phyloP scores from a whole-genome alignment of 495 filamentous ascomycete genomes.

The Talaromyces ruber region DNA sequence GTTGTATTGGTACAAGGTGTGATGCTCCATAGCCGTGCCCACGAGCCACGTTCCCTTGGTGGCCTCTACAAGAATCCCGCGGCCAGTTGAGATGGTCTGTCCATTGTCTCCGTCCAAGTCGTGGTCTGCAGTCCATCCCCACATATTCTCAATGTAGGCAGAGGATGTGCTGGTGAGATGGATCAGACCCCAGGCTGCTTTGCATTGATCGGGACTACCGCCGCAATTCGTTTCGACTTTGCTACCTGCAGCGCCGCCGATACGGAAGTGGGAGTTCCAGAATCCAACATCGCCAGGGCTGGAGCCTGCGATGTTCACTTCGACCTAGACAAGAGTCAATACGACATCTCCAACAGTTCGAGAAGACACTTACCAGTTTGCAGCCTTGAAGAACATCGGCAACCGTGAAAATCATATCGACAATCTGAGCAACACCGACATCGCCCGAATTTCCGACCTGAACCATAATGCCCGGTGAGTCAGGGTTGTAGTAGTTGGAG shows the following conservation, averaged over 20 bases:
- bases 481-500: constrained; percentile 39
- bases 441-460: constrained; percentile 48
- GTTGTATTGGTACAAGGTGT: constrained; percentile 44
- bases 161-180: constrained; percentile 39
- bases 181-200: constrained; percentile 41
- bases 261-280: constrained; percentile 47
- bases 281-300: constrained; percentile 47
- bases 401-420: constrained; percentile 48
- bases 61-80: constrained; percentile 41
- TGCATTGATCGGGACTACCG: constrained; percentile 28
- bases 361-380: constrained; percentile 26
- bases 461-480: constrained; percentile 47
- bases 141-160: constrained; percentile 49
- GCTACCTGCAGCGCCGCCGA: constrained; percentile 41
- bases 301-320: constrained; percentile 43
- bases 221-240: constrained; percentile 31
- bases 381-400: constrained; percentile 41
- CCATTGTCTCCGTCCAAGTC: constrained; percentile 30
- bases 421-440: constrained; percentile 48
- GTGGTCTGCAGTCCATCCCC: constrained; percentile 52
- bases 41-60: constrained; percentile 33
- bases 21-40: constrained; percentile 36
- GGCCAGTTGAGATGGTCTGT: constrained; percentile 40
- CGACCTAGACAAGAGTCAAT: constrained; percentile 11
- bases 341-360: not conserved